Evolutionary conservation across 2,329 filamentous ascomycete species (phyloP).

Genomic region (Xylaria multiplex): DNA sequence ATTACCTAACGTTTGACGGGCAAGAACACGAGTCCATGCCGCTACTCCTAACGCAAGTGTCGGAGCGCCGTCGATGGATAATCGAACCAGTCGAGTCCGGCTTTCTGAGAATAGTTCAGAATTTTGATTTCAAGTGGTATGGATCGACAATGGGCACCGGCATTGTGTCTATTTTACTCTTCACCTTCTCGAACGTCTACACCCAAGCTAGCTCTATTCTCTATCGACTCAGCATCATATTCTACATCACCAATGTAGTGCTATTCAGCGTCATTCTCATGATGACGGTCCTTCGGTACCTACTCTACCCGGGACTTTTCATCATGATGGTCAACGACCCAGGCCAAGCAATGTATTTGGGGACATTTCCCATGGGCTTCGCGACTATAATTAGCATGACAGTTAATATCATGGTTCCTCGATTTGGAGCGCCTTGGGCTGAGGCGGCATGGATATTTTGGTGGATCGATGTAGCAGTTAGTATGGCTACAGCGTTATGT

Average conservation of each 20-base stretch:
- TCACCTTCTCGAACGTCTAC: constrained; percentile 50
- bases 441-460: constrained; percentile 66
- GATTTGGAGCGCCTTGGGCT: constrained; percentile 68
- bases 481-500: constrained; percentile 51
- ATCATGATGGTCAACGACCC: constrained; percentile 72
- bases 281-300: constrained; percentile 69
- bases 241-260: constrained; percentile 69
- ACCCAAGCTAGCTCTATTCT: constrained; percentile 53
- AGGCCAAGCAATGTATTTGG: constrained; percentile 74
- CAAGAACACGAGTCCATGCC: constrained; percentile 5
- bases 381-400: constrained; percentile 75
- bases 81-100: constrained; percentile 29
- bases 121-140: constrained; percentile 58
- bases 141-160: constrained; percentile 74
- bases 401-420: constrained; percentile 64
- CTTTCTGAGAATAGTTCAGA: constrained; percentile 28
- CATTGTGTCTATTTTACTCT: constrained; percentile 70
- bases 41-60: constrained; percentile 10
- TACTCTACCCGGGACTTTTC: constrained; percentile 73
- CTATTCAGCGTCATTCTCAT: constrained; percentile 66
- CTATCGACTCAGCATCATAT: constrained; percentile 66
- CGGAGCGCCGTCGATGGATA: constrained; percentile 20
- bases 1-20: constrained; percentile 16
- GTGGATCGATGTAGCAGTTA: constrained; percentile 66
- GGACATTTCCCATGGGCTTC: constrained; percentile 74